phyloP scores from a whole-genome alignment of 2,329 filamentous ascomycete species.

The Sordariomycetes sp. region DNA sequence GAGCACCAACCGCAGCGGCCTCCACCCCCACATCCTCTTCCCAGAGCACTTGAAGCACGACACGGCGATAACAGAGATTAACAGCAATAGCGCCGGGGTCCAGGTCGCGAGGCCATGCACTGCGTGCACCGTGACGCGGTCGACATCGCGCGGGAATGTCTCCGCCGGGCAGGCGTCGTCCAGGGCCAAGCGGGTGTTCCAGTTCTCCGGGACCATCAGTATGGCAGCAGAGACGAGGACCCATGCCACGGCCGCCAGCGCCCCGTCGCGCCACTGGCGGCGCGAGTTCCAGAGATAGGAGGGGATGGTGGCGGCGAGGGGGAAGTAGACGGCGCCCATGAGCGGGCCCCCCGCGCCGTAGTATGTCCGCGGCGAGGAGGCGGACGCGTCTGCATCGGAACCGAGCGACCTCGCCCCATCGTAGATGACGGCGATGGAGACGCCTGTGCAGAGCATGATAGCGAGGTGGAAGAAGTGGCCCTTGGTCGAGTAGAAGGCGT shows the following conservation, averaged over 20 bases:
- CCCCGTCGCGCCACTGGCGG: conserved; percentile 1
- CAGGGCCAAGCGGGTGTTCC: not conserved
- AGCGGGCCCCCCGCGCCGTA: not conserved
- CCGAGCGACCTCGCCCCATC: not conserved
- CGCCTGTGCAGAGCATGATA: not conserved
- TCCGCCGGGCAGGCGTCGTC: not conserved
- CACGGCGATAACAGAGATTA: not conserved
- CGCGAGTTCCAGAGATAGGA: conserved; percentile 1
- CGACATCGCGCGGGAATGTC: not conserved
- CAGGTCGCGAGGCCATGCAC: not conserved
- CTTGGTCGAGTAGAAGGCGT: not conserved
- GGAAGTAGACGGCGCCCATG: not conserved
- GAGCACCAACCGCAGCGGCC: not conserved
- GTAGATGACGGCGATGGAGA: not conserved
- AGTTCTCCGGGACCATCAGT: not conserved
- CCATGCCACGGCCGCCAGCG: not conserved
- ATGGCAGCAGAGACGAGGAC: not conserved
- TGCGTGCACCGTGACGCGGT: not conserved
- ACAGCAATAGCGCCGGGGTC: not conserved
- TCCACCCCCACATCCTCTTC: not conserved
- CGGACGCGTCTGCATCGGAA: not conserved
- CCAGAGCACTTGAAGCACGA: not conserved
- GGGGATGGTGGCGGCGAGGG: conserved; percentile 3
- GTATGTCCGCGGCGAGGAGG: not conserved
- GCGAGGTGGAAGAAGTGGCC: not conserved